Conservation (phyloP, 106 monocot genomes). For the Phalaenopsis equestris region DNA sequence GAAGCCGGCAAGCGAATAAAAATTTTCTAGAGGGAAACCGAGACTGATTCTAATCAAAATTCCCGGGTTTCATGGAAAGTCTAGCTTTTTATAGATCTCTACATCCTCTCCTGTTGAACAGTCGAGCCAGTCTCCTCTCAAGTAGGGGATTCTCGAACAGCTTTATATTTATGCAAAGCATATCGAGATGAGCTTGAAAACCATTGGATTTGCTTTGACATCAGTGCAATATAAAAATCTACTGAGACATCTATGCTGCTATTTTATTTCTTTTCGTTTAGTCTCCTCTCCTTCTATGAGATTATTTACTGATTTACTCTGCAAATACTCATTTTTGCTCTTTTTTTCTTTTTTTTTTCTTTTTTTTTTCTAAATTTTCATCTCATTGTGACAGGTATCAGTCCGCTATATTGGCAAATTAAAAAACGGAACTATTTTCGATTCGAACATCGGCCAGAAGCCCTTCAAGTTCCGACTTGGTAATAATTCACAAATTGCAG, state of each 20-base stretch:
- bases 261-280: not conserved
- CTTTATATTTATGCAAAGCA: no score
- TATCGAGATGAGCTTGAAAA: no score
- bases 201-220: not conserved
- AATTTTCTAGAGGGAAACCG: no score
- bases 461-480: conserved; percentile 87
- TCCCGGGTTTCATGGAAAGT: no score
- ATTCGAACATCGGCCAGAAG: conserved; percentile 56
- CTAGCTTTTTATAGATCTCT: no score
- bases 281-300: not conserved
- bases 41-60: no score
- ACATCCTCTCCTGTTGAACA: no score
- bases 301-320: no score
- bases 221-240: not conserved
- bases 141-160: no score
- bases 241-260: no score
- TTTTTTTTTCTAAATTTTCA: not conserved
- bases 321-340: not conserved
- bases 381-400: conserved; percentile 40
- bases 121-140: no score
- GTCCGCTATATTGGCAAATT: conserved; percentile 83
- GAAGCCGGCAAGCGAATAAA: no score
- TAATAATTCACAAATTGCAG: conserved; percentile 18
- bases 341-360: not conserved
- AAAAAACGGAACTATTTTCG: conserved; percentile 76